Evolutionary conservation across 192 early-diverging fungal species (phyloP).

Genomic region (Dimargaris xerosporica): DNA sequence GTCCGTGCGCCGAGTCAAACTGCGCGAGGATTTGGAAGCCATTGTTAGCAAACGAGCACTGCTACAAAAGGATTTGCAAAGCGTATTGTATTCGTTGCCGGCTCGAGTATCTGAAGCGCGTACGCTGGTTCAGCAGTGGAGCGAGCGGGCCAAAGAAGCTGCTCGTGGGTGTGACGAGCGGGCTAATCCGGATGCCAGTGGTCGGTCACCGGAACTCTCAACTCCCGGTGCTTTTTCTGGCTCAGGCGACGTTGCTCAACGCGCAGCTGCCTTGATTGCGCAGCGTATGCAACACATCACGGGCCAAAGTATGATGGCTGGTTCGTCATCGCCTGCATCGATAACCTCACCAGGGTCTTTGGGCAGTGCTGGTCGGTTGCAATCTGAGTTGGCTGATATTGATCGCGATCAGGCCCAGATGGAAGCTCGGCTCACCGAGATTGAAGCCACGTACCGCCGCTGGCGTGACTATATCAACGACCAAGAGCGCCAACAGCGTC

Average conservation of each 20-base stretch:
- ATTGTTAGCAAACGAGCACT: not conserved
- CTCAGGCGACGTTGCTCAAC: not conserved
- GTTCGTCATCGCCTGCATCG: not conserved
- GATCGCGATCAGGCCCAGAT: not conserved
- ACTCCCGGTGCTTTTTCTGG: not conserved
- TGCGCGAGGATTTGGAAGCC: not conserved
- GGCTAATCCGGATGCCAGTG: not conserved
- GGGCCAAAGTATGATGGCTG: not conserved
- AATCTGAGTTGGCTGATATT: not conserved
- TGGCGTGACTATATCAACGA: conserved; percentile 5
- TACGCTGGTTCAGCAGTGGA: not conserved
- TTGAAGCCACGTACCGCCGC: not conserved
- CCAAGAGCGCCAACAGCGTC: conserved; percentile 6
- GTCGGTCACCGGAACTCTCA: too few species aligned
- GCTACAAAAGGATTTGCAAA: conserved; percentile 2
- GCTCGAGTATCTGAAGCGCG: conserved; percentile 6
- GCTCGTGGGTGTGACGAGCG: not conserved
- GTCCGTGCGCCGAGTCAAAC: not conserved
- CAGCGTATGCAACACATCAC: conserved; percentile 6
- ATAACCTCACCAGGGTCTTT: not conserved
- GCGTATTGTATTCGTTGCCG: not conserved
- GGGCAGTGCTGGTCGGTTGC: not conserved
- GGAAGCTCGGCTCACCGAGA: not conserved
- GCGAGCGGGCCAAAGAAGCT: not conserved
- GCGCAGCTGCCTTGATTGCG: conserved; percentile 6